Percentiles rank a stretch among this genome's conserved stretches.
phyloP scores from a whole-genome alignment of 495 filamentous ascomycete species.

The Margaritispora aquatica region DNA sequence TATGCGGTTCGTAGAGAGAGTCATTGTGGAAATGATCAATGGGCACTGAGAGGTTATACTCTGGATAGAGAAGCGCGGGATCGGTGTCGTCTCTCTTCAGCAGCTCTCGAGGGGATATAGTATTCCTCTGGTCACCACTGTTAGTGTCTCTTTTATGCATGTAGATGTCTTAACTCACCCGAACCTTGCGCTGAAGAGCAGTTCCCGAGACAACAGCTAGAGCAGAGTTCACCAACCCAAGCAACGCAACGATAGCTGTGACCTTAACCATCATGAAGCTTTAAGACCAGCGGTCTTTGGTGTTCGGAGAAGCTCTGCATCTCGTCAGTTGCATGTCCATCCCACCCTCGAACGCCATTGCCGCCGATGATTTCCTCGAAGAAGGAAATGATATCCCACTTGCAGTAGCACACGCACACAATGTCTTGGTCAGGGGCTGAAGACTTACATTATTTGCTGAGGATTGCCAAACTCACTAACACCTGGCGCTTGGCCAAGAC shows the following conservation, averaged over 20 bases:
- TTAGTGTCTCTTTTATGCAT: background rate
- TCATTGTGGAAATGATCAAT: conserved; percentile 75
- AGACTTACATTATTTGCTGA: background rate
- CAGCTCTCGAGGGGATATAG: conserved; percentile 14
- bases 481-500: too few species aligned
- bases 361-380: background rate
- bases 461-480: background rate
- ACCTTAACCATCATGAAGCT: background rate
- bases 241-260: conserved; percentile 3
- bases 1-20: conserved; percentile 61
- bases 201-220: conserved; percentile 3
- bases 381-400: background rate
- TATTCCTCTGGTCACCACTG: conserved; percentile 11
- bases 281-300: background rate
- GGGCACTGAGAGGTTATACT: conserved; percentile 57
- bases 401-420: background rate
- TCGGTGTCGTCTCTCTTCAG: conserved; percentile 26
- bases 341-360: background rate
- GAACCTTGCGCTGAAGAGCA: conserved; percentile 10
- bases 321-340: background rate
- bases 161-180: conserved; percentile 5
- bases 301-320: background rate
- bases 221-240: conserved; percentile 3
- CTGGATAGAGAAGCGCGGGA: conserved; percentile 42
- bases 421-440: background rate